Base-by-base conservation (phyloP, 164 flowering plant species). In the Protea cynaroides region DNA sequence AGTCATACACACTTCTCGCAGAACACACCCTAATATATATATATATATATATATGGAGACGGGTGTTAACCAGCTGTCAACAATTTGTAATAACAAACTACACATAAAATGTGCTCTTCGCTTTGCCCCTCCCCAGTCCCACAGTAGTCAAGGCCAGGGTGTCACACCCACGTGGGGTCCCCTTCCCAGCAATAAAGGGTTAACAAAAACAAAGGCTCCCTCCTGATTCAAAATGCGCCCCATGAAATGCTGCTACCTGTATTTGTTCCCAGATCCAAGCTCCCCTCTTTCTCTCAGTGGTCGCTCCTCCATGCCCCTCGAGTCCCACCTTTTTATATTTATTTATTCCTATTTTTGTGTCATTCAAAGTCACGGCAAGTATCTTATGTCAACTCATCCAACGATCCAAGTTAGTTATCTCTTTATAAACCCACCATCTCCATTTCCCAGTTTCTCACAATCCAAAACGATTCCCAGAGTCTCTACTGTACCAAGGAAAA, bases 151-250 rank as follows among this genome's bases (percentile, higher is more conserved):
- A 40, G 1, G 46, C 46, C 46, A 63, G 14, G 47, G 52, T 49
- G 52, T 49, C 52, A 49, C 19, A 49, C 19, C 18, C 76, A 76
- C 71, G 74, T 70, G 74, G 72, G 71, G 79, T 80, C 63, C 24
- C 73, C 71, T 69, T 62, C 51, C 74, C 72, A 61, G 44, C 25
- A 11, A 56, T 68, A 74, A 61, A 22, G 74, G n/a, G n/a, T n/a
- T n/a, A n/a, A n/a, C n/a, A n/a, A 68, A 71, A 58, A 68, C 53
- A 56, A 46, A 37, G 40, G 54, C 44, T 59, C 50, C 65, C 74
- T 68, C 67, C 60, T 25, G 15, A 36, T 58, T 18, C 57, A 43
- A 34, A 57, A 18, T 58, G 0, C 15, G 23, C 64, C 70, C 73
- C 67, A 65, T 58, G 72, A n/a, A 40, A 44, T 52, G 17, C 12